Conservation (phyloP, 2,329 filamentous ascomycete genomes). For the Aspergillus sp. region DNA sequence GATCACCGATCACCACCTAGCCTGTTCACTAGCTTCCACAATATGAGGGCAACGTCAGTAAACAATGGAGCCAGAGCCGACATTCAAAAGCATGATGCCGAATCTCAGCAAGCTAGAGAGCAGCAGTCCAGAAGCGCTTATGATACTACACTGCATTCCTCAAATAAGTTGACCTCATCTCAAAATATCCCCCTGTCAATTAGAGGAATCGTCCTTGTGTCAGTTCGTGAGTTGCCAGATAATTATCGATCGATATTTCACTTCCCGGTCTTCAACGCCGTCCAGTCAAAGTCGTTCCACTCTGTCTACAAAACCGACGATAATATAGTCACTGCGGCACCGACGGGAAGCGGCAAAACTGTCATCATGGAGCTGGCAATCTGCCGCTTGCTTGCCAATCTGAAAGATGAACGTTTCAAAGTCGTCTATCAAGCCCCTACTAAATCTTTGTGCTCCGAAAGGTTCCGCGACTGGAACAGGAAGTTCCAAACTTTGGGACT, state of each 20-base stretch:
- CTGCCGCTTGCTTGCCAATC: slow-evolving; percentile 63
- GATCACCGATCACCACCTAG: slow-evolving; percentile 27
- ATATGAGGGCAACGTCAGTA: slow-evolving; percentile 7
- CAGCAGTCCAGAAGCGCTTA: background rate
- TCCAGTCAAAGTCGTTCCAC: slow-evolving; percentile 77
- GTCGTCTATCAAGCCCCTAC: slow-evolving; percentile 83
- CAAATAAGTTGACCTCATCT: slow-evolving; percentile 14
- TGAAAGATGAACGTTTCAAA: slow-evolving; percentile 66
- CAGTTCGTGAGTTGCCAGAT: slow-evolving; percentile 64
- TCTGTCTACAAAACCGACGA: slow-evolving; percentile 65
- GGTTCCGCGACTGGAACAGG: slow-evolving; percentile 71
- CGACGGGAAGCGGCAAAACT: slow-evolving; percentile 85
- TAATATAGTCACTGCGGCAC: slow-evolving; percentile 77
- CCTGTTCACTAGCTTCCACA: slow-evolving; percentile 29
- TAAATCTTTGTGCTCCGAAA: slow-evolving; percentile 77
- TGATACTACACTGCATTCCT: background rate
- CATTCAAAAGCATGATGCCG: background rate
- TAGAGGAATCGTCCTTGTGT: slow-evolving; percentile 62
- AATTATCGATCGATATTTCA: slow-evolving; percentile 68
- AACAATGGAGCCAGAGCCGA: background rate
- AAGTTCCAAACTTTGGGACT: slow-evolving; percentile 71
- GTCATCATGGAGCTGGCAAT: slow-evolving; percentile 79
- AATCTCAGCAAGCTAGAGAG: background rate
- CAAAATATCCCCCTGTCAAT: slow-evolving; percentile 36
- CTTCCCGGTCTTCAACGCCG: slow-evolving; percentile 74